Base-by-base conservation (phyloP, 2,329 filamentous ascomycete species). In the Aspergillus fumigatus region DNA sequence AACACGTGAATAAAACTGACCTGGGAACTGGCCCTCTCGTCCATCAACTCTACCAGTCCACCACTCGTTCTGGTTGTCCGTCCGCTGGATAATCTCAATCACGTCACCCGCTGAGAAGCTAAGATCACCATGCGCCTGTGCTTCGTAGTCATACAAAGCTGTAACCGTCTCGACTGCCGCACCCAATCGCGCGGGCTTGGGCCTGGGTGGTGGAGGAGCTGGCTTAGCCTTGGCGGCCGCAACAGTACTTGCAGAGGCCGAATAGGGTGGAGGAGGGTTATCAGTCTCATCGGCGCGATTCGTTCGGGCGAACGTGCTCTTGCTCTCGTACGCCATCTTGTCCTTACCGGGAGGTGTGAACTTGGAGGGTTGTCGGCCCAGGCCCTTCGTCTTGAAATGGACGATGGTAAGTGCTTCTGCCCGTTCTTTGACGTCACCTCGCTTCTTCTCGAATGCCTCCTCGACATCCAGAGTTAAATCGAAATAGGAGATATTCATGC, bases 401-500 rank as follows among this genome's bases (percentile, higher is more conserved):
- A 90, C 87, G 62, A 99, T 97, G 11, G 84, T 82, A 19, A 99
- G 80, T 40, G 84, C 85, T 74, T 99, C 94, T n/a, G 88, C 85
- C 60, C 94, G 85, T 64, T 95, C 89, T 70, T 94, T 88, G 58
- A 94, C 87, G 65, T 95, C 89, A 26, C 92, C 93, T 29, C 92
- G 88, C 79, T 97, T 97, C 73, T 86, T 83, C 67, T 89, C 81
- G 73, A 96, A 99, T 11, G 91, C 92, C 62, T 93, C 93, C 73
- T 97, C 91, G 47, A 99, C 88, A 68, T 96, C 92, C 32, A 90
- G 82, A 1, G 89, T 90, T 52, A 99, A 83, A 73, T 99, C 90
- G 75, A 99, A 99, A 77, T 99, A 99, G 59, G 92, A 92, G 70
- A 99, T 99, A 70, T 97, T 92, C 73, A 95, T 92, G 64, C 84